Evolutionary conservation across 345 rosid genomes (phyloP).

Genomic region (Rhodamnia argentea): DNA sequence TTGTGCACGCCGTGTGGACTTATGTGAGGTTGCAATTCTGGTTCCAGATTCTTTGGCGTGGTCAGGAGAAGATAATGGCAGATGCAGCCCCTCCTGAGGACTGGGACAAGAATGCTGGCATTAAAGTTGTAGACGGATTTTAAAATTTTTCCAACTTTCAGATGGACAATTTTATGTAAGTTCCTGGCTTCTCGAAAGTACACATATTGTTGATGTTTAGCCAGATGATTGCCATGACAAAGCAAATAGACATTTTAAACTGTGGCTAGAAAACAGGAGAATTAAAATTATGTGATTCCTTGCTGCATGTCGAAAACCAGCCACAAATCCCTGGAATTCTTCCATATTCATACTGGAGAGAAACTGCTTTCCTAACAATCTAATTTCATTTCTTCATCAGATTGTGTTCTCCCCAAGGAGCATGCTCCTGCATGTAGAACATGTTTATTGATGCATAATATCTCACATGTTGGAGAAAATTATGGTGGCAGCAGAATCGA

Average conservation of each 20-base stretch:
- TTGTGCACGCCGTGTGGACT: background rate
- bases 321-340: background rate
- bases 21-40: background rate
- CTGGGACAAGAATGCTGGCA: conserved; percentile 62
- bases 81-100: conserved; percentile 60
- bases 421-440: background rate
- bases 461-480: background rate
- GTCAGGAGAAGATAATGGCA: conserved; percentile 61
- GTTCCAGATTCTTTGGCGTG: conserved; percentile 66
- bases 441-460: background rate
- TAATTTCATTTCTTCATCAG: background rate
- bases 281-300: background rate
- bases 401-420: background rate
- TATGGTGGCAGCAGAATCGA: background rate
- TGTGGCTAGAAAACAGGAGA: background rate
- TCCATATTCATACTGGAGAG: background rate
- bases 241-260: background rate
- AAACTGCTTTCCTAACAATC: background rate
- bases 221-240: background rate
- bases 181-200: background rate
- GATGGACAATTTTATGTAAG: background rate
- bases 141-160: background rate
- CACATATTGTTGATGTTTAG: background rate
- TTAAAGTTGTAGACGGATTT: conserved; percentile 27
- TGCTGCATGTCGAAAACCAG: background rate